Conservation (phyloP, 345 rosid species). For the Lepidium didymum region DNA sequence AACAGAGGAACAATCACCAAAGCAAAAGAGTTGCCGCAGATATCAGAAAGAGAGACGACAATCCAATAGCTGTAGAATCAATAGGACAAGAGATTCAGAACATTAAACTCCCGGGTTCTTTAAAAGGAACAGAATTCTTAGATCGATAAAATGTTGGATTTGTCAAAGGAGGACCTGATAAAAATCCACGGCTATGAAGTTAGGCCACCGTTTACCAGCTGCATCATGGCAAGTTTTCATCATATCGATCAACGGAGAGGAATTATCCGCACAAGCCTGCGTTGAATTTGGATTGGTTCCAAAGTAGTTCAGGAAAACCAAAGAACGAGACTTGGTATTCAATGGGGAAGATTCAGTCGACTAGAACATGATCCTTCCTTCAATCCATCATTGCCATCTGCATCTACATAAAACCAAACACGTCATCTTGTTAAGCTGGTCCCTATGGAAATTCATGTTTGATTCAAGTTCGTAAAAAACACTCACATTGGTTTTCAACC, state of each 20-base stretch:
- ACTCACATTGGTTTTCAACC: conserved; percentile 80
- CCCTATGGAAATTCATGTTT: not conserved
- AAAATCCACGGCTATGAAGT: conserved; percentile 91
- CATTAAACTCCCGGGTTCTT: not conserved
- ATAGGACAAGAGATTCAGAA: not conserved
- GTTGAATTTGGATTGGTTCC: conserved; percentile 57
- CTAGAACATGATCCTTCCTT: conserved; percentile 57
- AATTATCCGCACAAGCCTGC: conserved; percentile 62
- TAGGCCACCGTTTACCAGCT: conserved; percentile 88
- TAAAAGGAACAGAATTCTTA: not conserved
- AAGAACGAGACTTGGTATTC: conserved; percentile 45
- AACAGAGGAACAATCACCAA: conserved; percentile 7
- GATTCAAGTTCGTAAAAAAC: not conserved
- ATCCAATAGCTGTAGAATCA: conserved; percentile 27
- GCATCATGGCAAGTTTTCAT: conserved; percentile 64
- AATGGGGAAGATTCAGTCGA: conserved; percentile 65
- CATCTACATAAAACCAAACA: conserved; percentile 38
- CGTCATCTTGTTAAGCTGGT: not conserved
- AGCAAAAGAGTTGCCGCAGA: conserved; percentile 23
- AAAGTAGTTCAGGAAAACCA: conserved; percentile 72
- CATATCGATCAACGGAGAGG: conserved; percentile 60
- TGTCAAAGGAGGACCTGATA: conserved; percentile 51
- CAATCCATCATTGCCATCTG: conserved; percentile 82
- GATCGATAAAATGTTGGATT: not conserved
- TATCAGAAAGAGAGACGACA: conserved; percentile 25